phyloP scores from a whole-genome alignment of 1,284 basidiomycete genomes.

The Ustilago trichophora region DNA sequence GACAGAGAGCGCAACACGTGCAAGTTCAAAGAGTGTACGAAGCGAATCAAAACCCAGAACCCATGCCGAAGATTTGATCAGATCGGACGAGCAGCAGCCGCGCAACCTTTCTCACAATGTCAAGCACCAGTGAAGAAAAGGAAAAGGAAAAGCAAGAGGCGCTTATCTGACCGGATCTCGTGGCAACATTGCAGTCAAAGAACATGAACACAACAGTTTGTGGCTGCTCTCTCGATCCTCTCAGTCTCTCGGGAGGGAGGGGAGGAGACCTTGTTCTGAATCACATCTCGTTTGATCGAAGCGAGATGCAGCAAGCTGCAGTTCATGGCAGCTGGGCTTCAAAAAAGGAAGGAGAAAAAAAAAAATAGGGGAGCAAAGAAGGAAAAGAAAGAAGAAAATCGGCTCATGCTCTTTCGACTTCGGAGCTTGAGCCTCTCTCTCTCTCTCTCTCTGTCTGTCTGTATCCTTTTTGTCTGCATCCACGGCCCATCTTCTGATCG shows the following conservation, averaged over 20 bases:
- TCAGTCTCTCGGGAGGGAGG: not conserved
- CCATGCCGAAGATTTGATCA: too few species aligned
- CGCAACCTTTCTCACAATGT: not conserved
- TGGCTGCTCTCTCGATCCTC: too few species aligned
- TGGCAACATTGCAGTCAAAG: not conserved
- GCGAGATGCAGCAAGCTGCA: conserved; percentile 2
- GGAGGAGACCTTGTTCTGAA: not conserved
- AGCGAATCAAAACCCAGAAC: too few species aligned
- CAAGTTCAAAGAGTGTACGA: too few species aligned
- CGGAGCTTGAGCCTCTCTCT: not conserved
- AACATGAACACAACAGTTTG: too few species aligned
- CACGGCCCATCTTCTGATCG: too few species aligned
- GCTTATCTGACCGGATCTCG: conserved; percentile 3
- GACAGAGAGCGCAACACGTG: too few species aligned
- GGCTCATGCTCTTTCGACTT: not conserved
- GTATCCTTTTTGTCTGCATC: too few species aligned
- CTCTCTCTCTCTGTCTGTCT: not conserved
- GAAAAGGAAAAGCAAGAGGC: not conserved
- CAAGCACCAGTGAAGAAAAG: too few species aligned
- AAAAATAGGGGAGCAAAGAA: not conserved
- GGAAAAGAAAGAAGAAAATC: not conserved
- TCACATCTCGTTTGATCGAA: not conserved
- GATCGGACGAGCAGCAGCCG: not conserved
- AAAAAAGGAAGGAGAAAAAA: conserved; percentile 1
- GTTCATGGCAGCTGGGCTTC: not conserved